Evolutionary conservation across 345 rosid species (phyloP).

Genomic region (Carallia brachiata): DNA sequence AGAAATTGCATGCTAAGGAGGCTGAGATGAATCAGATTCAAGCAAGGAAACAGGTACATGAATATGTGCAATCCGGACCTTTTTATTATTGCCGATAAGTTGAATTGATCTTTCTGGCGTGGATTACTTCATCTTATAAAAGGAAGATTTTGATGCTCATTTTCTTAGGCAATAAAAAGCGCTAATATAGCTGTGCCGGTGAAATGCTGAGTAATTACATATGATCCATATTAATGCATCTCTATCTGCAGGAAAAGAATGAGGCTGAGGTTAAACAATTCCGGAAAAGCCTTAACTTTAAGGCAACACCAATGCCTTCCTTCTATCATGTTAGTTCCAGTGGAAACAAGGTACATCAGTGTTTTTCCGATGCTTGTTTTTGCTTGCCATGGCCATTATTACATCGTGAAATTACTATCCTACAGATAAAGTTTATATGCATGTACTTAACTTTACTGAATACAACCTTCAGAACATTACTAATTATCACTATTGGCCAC

Average conservation of each 20-base stretch:
- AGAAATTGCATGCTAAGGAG: constrained; percentile 71
- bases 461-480: neutral
- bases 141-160: neutral
- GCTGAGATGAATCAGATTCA: constrained; percentile 60
- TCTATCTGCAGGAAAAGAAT: constrained; percentile 51
- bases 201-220: neutral
- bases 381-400: neutral
- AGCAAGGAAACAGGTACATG: constrained; percentile 66
- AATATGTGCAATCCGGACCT: neutral
- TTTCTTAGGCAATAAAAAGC: neutral
- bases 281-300: constrained; percentile 77
- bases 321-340: constrained; percentile 52
- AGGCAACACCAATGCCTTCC: constrained; percentile 87
- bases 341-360: constrained; percentile 51
- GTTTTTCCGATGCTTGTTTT: constrained; percentile 10
- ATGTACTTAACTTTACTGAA: neutral
- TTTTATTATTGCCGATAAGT: neutral
- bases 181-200: no score
- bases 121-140: neutral
- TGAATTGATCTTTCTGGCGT: neutral
- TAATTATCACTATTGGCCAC: no score
- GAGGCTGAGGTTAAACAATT: constrained; percentile 63
- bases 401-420: neutral
- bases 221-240: neutral
- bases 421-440: neutral